phyloP scores from a whole-genome alignment of 2,329 filamentous ascomycete genomes.

The Colletotrichum lindemuthianum region DNA sequence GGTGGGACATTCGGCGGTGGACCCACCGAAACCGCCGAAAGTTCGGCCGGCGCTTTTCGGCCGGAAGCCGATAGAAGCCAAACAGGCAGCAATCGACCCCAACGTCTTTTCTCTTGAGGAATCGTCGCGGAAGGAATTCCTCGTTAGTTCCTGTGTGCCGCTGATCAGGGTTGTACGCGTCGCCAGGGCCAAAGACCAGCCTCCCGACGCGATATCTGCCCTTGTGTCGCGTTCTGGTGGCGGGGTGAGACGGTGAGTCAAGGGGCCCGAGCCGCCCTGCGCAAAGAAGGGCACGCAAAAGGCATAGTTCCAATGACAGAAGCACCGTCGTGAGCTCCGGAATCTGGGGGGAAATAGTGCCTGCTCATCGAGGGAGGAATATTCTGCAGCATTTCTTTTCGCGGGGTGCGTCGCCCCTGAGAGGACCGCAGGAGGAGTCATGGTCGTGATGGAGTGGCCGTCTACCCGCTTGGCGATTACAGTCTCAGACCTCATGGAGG shows the following conservation, averaged over 20 bases:
- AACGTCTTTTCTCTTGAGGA: no score
- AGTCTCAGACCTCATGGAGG: not conserved
- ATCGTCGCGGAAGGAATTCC: no score
- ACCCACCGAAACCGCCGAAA: slow-evolving; percentile 29
- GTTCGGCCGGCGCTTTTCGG: not conserved
- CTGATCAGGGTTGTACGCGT: not conserved
- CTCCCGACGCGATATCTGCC: slow-evolving; percentile 10
- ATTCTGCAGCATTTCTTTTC: slow-evolving; percentile 33
- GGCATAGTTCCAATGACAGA: slow-evolving; percentile 3
- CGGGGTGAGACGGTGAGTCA: slow-evolving; percentile 36
- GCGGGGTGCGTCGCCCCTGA: slow-evolving; percentile 2
- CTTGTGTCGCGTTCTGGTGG: slow-evolving; percentile 28
- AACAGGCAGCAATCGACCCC: no score
- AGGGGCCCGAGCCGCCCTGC: slow-evolving; percentile 29
- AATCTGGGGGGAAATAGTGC: slow-evolving; percentile 21
- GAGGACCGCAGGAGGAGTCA: slow-evolving; percentile 14
- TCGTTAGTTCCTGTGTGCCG: no score
- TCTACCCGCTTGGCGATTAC: no score
- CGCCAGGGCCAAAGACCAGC: slow-evolving; percentile 2
- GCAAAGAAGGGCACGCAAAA: slow-evolving; percentile 21
- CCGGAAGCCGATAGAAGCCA: no score
- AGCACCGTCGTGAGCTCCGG: not conserved
- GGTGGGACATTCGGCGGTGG: slow-evolving; percentile 21
- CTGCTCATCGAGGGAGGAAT: slow-evolving; percentile 6
- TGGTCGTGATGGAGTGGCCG: slow-evolving; percentile 12